Evolutionary conservation across 768 basidiomycete genomes (phyloP), one percentile per base, ranked within the genome.

Genomic region (Holtermannia corniformis): DNA sequence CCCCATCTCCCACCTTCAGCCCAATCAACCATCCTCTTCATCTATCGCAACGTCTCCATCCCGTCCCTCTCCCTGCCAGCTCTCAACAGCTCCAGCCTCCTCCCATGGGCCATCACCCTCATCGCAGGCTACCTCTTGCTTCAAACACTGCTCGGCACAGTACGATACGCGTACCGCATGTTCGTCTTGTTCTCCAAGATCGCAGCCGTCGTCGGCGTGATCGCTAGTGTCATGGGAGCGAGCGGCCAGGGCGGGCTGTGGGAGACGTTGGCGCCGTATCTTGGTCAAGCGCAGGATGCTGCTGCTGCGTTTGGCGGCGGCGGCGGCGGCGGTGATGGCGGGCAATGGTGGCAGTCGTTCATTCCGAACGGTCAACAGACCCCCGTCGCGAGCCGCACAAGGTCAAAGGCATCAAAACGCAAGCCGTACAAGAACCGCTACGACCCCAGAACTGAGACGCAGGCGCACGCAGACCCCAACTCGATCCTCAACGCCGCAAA

Each of bases 241-340:
- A 65, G 63, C 5, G 66, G 64, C 37, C 66, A 68, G 41, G 66
- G 66, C 16, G 48, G 54, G 5, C 41, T 68, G 23, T 50, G 62
- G 26, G 46, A 55, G 10, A 20, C 60, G 14, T 61, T 56, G n/a
- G 60, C 62, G 43, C 54, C 62, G 12, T 64, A 53, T 46, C 44
- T 52, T 7, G 32, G 32, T 37, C 10, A 7, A 16, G 32, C 32
- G 32, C 10, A 16, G 10, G 16, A 37, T 16, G 10, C 16, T 37
- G 32, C 32, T 37, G 32, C 32, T 37, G 32, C 32, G 7, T 37
- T 37, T 37, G 16, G 10, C 10, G 32, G 32, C 32, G 32, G 32
- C 16, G 16, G 16, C 32, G 16, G 16, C 16, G 32, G 32, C 16
- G 32, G 32, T 7, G 32, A 16, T 7, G 32, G 32, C 16, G 32